Conservation (phyloP, 2,329 filamentous ascomycete genomes). For the Cordyceps militaris region DNA sequence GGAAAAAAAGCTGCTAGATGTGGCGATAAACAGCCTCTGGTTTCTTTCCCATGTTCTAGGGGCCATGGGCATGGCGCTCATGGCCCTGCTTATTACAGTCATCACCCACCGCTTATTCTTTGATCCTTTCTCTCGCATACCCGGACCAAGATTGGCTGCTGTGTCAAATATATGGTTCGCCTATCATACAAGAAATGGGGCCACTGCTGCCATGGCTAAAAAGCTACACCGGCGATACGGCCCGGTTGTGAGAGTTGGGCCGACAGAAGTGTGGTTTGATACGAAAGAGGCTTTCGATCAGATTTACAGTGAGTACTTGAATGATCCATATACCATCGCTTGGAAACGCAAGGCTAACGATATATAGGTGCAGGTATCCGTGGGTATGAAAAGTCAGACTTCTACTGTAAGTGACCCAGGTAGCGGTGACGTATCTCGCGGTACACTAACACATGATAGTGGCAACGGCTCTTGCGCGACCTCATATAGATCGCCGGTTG, state of each 20-base stretch:
- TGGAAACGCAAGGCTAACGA: neutral
- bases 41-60: neutral
- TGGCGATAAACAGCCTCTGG: neutral
- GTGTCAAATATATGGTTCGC: slow-evolving; percentile 43
- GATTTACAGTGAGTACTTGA: slow-evolving; percentile 37
- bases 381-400: slow-evolving; percentile 45
- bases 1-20: neutral
- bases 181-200: slow-evolving; percentile 37
- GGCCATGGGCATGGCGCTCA: neutral
- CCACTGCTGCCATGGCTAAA: slow-evolving; percentile 33
- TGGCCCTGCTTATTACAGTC: neutral
- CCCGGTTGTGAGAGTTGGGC: slow-evolving; percentile 44
- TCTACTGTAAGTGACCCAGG: slow-evolving; percentile 37
- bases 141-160: slow-evolving; percentile 40
- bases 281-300: slow-evolving; percentile 39
- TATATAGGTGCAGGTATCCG: slow-evolving; percentile 34
- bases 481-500: slow-evolving; percentile 33
- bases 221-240: slow-evolving; percentile 42
- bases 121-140: slow-evolving; percentile 38
- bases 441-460: slow-evolving; percentile 24
- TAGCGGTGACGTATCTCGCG: too few relatives aligned
- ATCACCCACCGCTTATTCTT: slow-evolving; percentile 33
- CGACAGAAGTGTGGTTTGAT: slow-evolving; percentile 47
- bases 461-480: slow-evolving; percentile 38
- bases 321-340: too few relatives aligned